phyloP scores from a whole-genome alignment of 345 rosid species.

The Bruguiera parviflora region DNA sequence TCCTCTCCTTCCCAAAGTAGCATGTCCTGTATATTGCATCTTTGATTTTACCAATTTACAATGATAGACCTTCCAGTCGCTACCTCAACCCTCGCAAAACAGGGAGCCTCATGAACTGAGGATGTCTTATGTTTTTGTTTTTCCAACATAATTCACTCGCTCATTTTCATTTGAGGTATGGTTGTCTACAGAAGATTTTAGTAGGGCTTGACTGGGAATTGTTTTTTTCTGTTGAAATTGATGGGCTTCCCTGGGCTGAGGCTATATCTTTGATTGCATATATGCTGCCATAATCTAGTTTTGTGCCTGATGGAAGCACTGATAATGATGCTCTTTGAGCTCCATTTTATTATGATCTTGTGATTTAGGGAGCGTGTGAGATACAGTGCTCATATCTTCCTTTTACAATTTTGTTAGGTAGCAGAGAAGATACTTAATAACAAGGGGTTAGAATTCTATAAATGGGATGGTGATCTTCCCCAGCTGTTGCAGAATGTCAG shows the following conservation, averaged over 20 bases:
- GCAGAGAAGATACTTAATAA: conserved; percentile 62
- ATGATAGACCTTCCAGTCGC: too few relatives aligned
- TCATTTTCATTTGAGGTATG: neutral
- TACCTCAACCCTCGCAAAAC: too few relatives aligned
- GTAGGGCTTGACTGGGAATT: neutral
- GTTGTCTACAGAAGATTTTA: neutral
- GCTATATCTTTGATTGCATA: neutral
- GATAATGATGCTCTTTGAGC: neutral
- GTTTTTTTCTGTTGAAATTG: neutral
- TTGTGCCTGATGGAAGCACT: neutral
- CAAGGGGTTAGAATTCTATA: conserved; percentile 74
- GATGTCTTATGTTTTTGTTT: too few relatives aligned
- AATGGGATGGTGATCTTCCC: conserved; percentile 84
- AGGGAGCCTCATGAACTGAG: too few relatives aligned
- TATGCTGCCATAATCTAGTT: neutral
- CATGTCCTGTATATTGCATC: too few relatives aligned
- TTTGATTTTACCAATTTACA: too few relatives aligned
- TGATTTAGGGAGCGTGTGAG: neutral
- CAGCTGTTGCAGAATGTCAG: conserved; percentile 72
- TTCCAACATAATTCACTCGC: neutral
- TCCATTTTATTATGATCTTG: too few relatives aligned
- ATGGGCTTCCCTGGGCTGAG: neutral
- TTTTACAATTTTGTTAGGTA: conserved; percentile 39
- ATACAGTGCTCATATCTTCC: neutral
- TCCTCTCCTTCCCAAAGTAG: neutral